These are phyloP conservation scores for Teunomyces aglyptinius DNA, from an alignment of 805 yeast species.

Conservation along the genomic window DNA sequence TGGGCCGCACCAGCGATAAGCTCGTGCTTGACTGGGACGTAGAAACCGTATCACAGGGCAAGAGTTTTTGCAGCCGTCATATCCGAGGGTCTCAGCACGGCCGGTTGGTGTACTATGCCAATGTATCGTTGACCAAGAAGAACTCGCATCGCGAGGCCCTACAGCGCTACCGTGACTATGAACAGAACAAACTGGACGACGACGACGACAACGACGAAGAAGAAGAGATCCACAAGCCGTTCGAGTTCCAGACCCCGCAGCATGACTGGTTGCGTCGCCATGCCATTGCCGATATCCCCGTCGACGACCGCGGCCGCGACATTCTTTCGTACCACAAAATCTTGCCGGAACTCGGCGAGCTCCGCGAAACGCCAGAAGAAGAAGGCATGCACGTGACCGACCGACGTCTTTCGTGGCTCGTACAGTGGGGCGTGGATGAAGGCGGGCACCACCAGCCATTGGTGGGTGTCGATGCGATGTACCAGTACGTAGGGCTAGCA, in stretches of 20 bases:
- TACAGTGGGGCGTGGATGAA: conserved; percentile 25
- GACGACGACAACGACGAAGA: conserved; percentile 28
- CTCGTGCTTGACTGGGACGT: conserved; percentile 28
- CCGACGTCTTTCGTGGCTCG: conserved; percentile 24
- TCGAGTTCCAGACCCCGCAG: conserved; percentile 33
- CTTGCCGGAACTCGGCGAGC: conserved; percentile 33
- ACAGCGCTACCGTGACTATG: conserved; percentile 19
- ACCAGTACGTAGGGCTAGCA: conserved; percentile 55
- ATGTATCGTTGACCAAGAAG: conserved; percentile 32
- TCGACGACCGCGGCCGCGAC: conserved; percentile 12
- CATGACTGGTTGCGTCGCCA: conserved; percentile 27
- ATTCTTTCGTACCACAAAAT: conserved; percentile 24
- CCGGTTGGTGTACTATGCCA: conserved; percentile 24
- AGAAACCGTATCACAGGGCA: conserved; percentile 33
- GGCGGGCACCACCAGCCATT: conserved; percentile 8
- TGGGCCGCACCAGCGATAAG: conserved; percentile 17
- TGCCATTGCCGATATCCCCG: conserved; percentile 12
- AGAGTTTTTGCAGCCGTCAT: conserved; percentile 32
- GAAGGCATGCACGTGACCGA: conserved; percentile 22
- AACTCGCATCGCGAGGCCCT: conserved; percentile 25
- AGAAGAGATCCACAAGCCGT: conserved; percentile 25
- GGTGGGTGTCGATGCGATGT: conserved; percentile 13
- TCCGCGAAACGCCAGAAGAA: conserved; percentile 23
- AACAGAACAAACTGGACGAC: conserved; percentile 13
- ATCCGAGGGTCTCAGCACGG: conserved; percentile 28